phyloP scores from a whole-genome alignment of 192 early-diverging fungal genomes.

The Gigaspora rosea region DNA sequence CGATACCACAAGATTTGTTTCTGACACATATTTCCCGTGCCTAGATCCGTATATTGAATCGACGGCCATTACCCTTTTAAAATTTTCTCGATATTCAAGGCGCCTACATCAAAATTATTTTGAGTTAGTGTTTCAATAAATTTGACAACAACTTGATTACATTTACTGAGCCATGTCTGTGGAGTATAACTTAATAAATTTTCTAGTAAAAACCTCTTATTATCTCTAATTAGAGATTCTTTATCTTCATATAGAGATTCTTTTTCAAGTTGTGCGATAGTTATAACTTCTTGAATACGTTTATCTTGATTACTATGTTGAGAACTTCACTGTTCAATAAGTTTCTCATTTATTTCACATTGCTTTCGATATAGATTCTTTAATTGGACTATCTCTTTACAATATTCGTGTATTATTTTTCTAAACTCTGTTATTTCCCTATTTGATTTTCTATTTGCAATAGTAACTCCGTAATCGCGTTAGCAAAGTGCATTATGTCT shows the following conservation, averaged over 20 bases:
- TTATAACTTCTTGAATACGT: neutral
- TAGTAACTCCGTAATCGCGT: no score
- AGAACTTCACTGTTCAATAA: neutral
- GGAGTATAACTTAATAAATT: neutral
- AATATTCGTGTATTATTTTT: neutral
- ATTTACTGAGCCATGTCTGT: neutral
- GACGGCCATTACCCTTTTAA: neutral
- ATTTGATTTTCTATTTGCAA: neutral
- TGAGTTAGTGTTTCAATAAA: constrained; percentile 21
- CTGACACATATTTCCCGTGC: constrained; percentile 22
- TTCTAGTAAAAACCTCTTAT: neutral
- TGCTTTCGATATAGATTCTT: neutral
- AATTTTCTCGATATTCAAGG: neutral
- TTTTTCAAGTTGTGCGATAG: neutral
- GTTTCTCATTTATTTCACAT: neutral
- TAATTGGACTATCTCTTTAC: constrained; percentile 2
- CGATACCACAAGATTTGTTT: constrained; percentile 7
- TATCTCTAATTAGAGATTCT: constrained; percentile 12
- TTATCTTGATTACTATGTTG: constrained; percentile 13
- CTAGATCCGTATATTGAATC: constrained; percentile 9
- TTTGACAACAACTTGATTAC: constrained; percentile 24
- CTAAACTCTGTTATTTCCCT: constrained; percentile 9
- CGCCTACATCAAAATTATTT: neutral
- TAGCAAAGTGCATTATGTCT: no score
- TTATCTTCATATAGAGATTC: neutral